Evolutionary conservation across 2,329 filamentous ascomycete genomes (phyloP).

Genomic region (Fusarium chuoi): DNA sequence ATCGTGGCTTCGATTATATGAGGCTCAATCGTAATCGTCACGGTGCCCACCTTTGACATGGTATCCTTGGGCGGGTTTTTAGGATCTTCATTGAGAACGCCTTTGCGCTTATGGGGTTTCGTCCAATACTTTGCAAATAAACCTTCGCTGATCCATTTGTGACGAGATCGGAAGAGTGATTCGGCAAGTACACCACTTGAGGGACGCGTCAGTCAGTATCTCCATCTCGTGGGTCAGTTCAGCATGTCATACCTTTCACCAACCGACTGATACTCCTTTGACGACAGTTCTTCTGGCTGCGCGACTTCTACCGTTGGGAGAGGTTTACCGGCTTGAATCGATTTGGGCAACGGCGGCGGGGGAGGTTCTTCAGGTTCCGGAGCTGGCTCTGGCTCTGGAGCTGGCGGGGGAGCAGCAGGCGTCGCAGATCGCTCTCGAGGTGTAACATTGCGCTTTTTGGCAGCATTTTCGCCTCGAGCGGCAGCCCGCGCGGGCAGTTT

Average conservation of each 20-base stretch:
- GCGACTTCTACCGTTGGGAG: constrained; percentile 75
- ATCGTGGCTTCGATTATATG: constrained; percentile 82
- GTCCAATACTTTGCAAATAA: constrained; percentile 83
- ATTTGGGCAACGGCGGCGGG: constrained; percentile 66
- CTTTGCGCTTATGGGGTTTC: constrained; percentile 76
- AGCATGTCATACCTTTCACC: constrained; percentile 69
- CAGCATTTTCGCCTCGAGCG: constrained; percentile 67
- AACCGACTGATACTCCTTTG: constrained; percentile 77
- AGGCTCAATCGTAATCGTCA: constrained; percentile 81
- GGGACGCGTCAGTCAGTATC: constrained; percentile 36
- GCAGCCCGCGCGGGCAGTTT: constrained; percentile 72
- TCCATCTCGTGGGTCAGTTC: not conserved
- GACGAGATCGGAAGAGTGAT: constrained; percentile 77
- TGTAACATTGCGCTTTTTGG: constrained; percentile 69
- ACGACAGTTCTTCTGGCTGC: constrained; percentile 71
- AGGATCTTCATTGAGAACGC: constrained; percentile 69
- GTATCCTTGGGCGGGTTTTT: constrained; percentile 76
- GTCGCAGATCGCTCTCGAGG: constrained; percentile 64
- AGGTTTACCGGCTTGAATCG: constrained; percentile 72
- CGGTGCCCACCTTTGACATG: constrained; percentile 78
- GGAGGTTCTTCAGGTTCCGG: constrained; percentile 47
- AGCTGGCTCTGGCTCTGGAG: constrained; percentile 39
- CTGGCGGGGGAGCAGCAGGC: constrained; percentile 53
- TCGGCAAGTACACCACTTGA: constrained; percentile 78
- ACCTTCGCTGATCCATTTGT: constrained; percentile 77